These are phyloP conservation scores for Scalesia atractyloides DNA, from an alignment of 129 eudicot genomes.

Conservation along the genomic window DNA sequence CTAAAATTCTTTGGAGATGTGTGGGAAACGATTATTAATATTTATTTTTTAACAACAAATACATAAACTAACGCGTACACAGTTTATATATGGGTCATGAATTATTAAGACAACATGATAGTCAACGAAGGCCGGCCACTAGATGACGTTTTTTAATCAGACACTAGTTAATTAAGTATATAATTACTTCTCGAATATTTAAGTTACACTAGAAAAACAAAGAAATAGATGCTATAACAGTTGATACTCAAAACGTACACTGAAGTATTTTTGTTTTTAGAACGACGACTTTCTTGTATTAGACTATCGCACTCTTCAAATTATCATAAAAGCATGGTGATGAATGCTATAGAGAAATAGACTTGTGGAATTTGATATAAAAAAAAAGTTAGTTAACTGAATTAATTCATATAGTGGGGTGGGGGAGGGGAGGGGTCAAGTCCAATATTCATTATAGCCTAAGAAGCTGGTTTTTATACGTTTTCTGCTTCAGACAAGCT, in stretches of 20 bases:
- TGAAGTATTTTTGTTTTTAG: too few species aligned
- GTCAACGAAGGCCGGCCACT: neutral
- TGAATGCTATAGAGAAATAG: constrained; percentile 7
- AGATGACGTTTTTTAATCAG: neutral
- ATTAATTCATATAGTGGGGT: constrained; percentile 23
- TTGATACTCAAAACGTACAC: neutral
- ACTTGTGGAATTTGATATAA: constrained; percentile 2
- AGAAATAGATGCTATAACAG: neutral
- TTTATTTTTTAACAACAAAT: neutral
- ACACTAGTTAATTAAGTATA: neutral
- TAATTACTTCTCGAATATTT: neutral
- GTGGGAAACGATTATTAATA: too few species aligned
- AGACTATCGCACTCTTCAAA: too few species aligned
- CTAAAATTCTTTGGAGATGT: too few species aligned
- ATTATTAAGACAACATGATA: neutral
- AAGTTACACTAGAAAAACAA: neutral
- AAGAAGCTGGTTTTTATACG: constrained; percentile 4
- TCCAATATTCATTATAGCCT: constrained; percentile 12
- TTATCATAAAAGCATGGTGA: neutral
- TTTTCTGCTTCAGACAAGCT: constrained; percentile 38
- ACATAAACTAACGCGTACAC: neutral
- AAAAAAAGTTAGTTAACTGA: neutral
- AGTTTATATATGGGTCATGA: neutral
- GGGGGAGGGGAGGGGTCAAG: constrained; percentile 13
- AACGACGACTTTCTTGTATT: too few species aligned